A percentile compares a stretch with the other conserved stretches of the same genome.
Conservation (phyloP, 306 rosid species). For the Rosa persica region DNA sequence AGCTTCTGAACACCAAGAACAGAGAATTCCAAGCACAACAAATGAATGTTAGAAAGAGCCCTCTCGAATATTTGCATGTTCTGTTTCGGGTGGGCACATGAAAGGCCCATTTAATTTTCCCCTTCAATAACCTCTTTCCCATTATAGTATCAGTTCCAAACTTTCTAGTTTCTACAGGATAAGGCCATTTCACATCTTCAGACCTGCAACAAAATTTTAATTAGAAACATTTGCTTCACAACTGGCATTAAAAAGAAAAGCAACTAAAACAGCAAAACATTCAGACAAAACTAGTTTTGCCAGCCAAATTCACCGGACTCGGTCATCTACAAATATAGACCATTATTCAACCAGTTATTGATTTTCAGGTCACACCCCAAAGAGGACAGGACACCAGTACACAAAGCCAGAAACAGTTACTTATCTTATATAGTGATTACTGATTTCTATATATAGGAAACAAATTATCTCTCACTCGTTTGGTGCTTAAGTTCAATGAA, state of each 20-base stretch:
- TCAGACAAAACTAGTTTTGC: slow-evolving; percentile 2
- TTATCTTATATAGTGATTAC: too few species aligned
- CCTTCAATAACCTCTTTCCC: neutral
- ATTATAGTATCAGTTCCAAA: neutral
- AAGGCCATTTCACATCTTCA: neutral
- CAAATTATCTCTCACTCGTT: neutral
- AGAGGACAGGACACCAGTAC: neutral
- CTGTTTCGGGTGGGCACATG: neutral
- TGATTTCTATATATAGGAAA: too few species aligned
- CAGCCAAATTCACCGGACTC: neutral
- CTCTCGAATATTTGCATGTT: neutral
- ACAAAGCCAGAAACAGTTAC: neutral
- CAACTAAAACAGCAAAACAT: neutral
- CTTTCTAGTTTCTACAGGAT: neutral
- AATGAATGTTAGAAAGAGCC: neutral
- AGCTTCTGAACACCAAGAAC: neutral
- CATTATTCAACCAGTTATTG: neutral
- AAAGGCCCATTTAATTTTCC: neutral
- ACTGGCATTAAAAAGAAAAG: neutral
- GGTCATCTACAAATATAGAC: neutral
- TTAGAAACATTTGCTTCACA: neutral
- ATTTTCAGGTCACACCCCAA: neutral
- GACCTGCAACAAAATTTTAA: neutral
- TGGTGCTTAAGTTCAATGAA: neutral
- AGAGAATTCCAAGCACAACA: neutral